phyloP scores from a whole-genome alignment of 768 basidiomycete species.

The Dioszegia hungarica region DNA sequence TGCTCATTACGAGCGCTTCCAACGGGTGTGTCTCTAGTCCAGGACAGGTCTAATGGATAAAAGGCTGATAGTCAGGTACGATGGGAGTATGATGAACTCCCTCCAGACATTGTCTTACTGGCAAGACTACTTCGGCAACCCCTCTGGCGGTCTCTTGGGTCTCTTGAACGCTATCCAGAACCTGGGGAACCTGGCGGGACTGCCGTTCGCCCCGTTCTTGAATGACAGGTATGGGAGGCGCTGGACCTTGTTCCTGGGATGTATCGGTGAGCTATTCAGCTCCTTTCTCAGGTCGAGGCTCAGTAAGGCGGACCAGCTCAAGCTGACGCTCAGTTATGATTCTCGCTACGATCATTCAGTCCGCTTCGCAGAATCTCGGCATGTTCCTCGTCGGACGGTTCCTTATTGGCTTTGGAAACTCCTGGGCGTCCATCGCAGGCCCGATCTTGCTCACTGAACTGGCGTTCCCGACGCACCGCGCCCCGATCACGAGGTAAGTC shows the following conservation, averaged over 20 bases:
- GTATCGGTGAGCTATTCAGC: slow-evolving; percentile 45
- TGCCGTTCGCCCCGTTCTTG: slow-evolving; percentile 49
- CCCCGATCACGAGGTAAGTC: slow-evolving; percentile 66
- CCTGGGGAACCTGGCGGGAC: slow-evolving; percentile 10
- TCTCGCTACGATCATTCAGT: slow-evolving; percentile 13
- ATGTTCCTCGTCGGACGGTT: slow-evolving; percentile 22
- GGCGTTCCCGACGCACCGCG: slow-evolving; percentile 64
- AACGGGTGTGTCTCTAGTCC: background rate
- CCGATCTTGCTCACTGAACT: slow-evolving; percentile 79
- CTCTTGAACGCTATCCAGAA: slow-evolving; percentile 22
- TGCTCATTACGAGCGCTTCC: slow-evolving; percentile 6
- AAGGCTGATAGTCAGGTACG: background rate
- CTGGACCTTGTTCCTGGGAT: slow-evolving; percentile 56
- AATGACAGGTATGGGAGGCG: slow-evolving; percentile 56
- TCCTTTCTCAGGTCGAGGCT: too few species aligned
- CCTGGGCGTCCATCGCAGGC: slow-evolving; percentile 60
- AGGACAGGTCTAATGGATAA: background rate
- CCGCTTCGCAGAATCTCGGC: slow-evolving; percentile 19
- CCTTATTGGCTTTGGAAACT: slow-evolving; percentile 51
- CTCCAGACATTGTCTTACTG: slow-evolving; percentile 15
- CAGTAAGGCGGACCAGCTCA: too few species aligned
- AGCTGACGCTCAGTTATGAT: slow-evolving; percentile 7
- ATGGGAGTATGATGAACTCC: slow-evolving; percentile 21
- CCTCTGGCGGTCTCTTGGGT: slow-evolving; percentile 8
- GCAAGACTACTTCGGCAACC: slow-evolving; percentile 14